Evolutionary conservation across 495 filamentous ascomycete species (phyloP).

Genomic region (Penicillium fimorum): DNA sequence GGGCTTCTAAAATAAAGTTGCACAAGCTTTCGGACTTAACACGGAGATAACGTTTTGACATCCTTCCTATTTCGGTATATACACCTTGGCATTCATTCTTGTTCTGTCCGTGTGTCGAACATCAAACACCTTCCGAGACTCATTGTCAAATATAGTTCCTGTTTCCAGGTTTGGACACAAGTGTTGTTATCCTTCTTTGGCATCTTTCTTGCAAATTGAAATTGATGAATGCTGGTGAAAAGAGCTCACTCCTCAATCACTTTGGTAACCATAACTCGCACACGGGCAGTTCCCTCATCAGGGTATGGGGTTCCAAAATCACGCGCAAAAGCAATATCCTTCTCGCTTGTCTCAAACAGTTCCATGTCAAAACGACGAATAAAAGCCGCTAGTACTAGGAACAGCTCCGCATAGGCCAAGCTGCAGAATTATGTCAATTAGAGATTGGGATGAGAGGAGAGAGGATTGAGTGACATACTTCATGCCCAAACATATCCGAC

Average conservation of each 20-base stretch:
- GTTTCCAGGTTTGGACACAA: background rate
- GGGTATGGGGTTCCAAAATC: slow-evolving; percentile 27
- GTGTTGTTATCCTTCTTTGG: background rate
- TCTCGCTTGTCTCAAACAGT: slow-evolving; percentile 31
- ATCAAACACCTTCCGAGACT: background rate
- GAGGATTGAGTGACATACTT: slow-evolving; percentile 28
- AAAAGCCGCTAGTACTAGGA: slow-evolving; percentile 35
- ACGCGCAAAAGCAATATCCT: slow-evolving; percentile 29
- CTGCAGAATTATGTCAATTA: slow-evolving; percentile 21
- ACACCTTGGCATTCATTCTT: no score
- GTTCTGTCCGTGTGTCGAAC: no score
- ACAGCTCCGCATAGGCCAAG: slow-evolving; percentile 47
- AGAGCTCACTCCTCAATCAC: slow-evolving; percentile 15
- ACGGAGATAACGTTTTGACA: background rate
- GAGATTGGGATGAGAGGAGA: slow-evolving; percentile 12
- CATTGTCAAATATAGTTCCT: background rate
- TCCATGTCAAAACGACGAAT: slow-evolving; percentile 41
- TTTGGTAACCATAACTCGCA: slow-evolving; percentile 20
- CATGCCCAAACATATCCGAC: slow-evolving; percentile 41
- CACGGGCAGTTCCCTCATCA: slow-evolving; percentile 18
- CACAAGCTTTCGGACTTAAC: slow-evolving; percentile 10
- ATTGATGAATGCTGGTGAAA: background rate
- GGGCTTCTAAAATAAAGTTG: slow-evolving; percentile 2
- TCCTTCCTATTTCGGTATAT: background rate
- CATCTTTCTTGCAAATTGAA: background rate